phyloP scores from a whole-genome alignment of 192 early-diverging fungal species.

The Umbelopsis vinacea region DNA sequence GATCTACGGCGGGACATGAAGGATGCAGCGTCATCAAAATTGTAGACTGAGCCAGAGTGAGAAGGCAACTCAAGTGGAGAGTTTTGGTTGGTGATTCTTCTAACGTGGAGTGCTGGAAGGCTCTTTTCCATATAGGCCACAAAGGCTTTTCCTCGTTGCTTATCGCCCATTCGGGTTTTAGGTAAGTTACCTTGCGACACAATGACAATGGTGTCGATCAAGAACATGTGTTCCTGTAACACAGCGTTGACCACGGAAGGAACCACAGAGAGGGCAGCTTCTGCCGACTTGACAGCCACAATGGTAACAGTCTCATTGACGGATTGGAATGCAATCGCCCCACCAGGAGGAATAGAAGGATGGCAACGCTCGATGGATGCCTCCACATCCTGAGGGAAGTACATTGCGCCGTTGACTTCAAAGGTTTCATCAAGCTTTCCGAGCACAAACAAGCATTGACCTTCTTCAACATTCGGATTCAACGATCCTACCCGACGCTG shows the following conservation, averaged over 20 bases:
- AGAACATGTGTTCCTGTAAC: conserved; percentile 71
- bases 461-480: conserved; percentile 53
- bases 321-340: conserved; percentile 38
- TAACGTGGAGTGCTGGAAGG: conserved; percentile 21
- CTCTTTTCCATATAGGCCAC: conserved; percentile 24
- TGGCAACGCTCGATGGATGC: conserved; percentile 70
- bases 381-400: conserved; percentile 80
- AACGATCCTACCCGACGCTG: conserved; percentile 25
- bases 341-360: conserved; percentile 50
- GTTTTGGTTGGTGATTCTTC: conserved; percentile 43
- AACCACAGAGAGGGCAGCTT: conserved; percentile 42
- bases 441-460: conserved; percentile 77
- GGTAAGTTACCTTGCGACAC: conserved; percentile 59
- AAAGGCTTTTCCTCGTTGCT: conserved; percentile 54
- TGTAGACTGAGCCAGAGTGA: conserved; percentile 28
- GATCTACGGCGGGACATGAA: conserved; percentile 16
- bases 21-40: conserved; percentile 27
- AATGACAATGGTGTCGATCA: conserved; percentile 73
- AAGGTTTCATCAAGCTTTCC: conserved; percentile 76
- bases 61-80: conserved; percentile 26
- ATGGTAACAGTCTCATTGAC: conserved; percentile 28
- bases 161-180: conserved; percentile 69
- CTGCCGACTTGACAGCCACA: conserved; percentile 31
- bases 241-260: conserved; percentile 67
- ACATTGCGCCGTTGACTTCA: conserved; percentile 68